Base-by-base conservation (phyloP, 352 stramenopile species). In the Pythium coloratum region DNA sequence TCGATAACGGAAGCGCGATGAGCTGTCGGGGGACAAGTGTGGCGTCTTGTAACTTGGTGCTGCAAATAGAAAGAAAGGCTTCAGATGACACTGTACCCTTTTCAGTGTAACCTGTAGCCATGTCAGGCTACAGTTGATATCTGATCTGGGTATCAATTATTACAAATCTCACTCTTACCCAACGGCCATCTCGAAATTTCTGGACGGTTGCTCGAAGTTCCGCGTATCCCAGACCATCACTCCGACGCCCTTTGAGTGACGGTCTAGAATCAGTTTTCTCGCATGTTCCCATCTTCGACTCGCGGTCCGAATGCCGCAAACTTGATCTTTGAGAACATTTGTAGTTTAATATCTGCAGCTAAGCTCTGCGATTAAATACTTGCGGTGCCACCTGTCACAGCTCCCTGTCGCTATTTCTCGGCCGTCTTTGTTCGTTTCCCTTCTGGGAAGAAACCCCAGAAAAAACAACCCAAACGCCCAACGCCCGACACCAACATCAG, bases 151-250 rank as follows among this genome's bases (percentile, higher is more conserved):
- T 47, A 66, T 66, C 50, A 66, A 30, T 66, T 66, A 14, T 58
- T 46, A 20, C 24, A 33, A 42, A 59, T 59, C 50, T 60, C 60
- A 33, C 16, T 59, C 50, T 60, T 47, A 24, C 16, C 55, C 44
- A 58, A 56, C 55, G 26, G n/a, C 54, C 54, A 55, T 69, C 54
- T 63, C 62, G 55, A 62, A 69, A 36, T 55, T 63, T 69, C 62
- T 58, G 46, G 62, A 59, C 54, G 54, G 32, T 61, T 64, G 58
- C 26, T 56, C 28, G 46, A 55, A 33, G 10, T 44, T 40, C 24
- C 40, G 6, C 18, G 30, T 54, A 56, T 32, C 30, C 24, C 16
- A 47, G 44, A 69, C 24, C 55, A 60, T 50, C 63, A 69, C 24
- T 61, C 49, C 30, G 58, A n/a, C 2, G 40, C 24, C 0, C 2